A percentile compares a stretch with the other conserved stretches of the same genome.
phyloP scores from a whole-genome alignment of 208 protist species.

The Trypanosoma brucei region DNA sequence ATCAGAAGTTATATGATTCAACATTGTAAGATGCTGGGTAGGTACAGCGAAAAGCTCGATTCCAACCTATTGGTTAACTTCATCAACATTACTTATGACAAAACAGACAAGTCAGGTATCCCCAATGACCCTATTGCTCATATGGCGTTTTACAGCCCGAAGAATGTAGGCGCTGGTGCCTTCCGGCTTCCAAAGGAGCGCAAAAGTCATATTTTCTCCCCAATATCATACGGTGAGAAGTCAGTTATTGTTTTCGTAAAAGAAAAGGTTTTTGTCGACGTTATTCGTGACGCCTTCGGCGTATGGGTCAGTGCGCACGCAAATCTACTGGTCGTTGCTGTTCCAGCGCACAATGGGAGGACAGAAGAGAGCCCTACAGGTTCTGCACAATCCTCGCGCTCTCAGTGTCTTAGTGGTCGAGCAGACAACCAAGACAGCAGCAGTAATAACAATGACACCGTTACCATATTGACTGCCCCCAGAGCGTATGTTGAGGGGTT shows the following conservation, averaged over 20 bases:
- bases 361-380: slow-evolving; percentile 14
- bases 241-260: slow-evolving; percentile 80
- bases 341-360: slow-evolving; percentile 35
- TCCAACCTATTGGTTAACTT: slow-evolving; percentile 38
- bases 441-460: too few relatives aligned
- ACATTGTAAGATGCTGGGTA: not conserved
- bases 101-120: slow-evolving; percentile 28
- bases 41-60: slow-evolving; percentile 4
- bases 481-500: too few relatives aligned
- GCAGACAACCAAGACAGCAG: not conserved
- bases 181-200: slow-evolving; percentile 42
- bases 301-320: slow-evolving; percentile 25
- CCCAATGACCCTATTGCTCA: slow-evolving; percentile 73
- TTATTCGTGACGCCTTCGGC: slow-evolving; percentile 22
- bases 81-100: slow-evolving; percentile 65
- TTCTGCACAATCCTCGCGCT: not conserved
- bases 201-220: slow-evolving; percentile 65
- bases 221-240: slow-evolving; percentile 59
- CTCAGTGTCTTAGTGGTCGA: not conserved
- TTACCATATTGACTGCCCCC: too few relatives aligned
- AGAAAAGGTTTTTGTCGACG: slow-evolving; percentile 15
- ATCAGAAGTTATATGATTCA: slow-evolving; percentile 24
- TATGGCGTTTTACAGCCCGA: slow-evolving; percentile 68
- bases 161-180: slow-evolving; percentile 34
- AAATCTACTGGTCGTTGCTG: slow-evolving; percentile 25